Evolutionary conservation across 2,329 filamentous ascomycete species (phyloP).

Genomic region (Penicillium sp.): DNA sequence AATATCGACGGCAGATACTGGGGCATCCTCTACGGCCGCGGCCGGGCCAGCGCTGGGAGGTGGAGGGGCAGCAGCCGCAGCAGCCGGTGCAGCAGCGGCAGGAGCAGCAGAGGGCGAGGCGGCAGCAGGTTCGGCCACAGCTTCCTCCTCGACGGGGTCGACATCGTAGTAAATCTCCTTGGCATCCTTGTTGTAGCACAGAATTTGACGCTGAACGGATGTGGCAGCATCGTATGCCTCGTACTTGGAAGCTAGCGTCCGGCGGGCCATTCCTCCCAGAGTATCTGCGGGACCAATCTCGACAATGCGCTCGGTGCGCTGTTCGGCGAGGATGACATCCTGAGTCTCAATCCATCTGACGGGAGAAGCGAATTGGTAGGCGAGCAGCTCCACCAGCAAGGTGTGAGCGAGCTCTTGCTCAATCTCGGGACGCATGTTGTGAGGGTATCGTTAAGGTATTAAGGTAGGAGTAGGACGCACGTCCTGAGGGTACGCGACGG

Average conservation of each 20-base stretch:
- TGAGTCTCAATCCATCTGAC: slow-evolving; percentile 99
- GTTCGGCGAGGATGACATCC: slow-evolving; percentile 97
- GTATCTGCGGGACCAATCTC: slow-evolving; percentile 97
- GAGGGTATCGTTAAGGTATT: slow-evolving; percentile 22
- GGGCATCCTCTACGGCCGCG: slow-evolving; percentile 78
- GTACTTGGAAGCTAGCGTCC: slow-evolving; percentile 93
- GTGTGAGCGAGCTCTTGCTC: slow-evolving; percentile 99
- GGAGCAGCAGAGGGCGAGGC: slow-evolving; percentile 40
- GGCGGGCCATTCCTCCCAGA: slow-evolving; percentile 93
- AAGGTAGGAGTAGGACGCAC: slow-evolving; percentile 17
- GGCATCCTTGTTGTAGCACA: slow-evolving; percentile 99
- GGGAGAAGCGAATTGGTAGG: slow-evolving; percentile 98
- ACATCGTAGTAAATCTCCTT: slow-evolving; percentile 99
- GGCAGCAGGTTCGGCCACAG: slow-evolving; percentile 50
- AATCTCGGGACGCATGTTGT: slow-evolving; percentile 87
- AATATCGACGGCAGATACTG: slow-evolving; percentile 85
- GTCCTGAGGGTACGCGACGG: slow-evolving; percentile 19
- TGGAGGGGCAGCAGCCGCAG: slow-evolving; percentile 56
- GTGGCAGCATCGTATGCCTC: slow-evolving; percentile 97
- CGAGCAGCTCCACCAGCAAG: slow-evolving; percentile 94
- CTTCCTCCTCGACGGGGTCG: slow-evolving; percentile 89
- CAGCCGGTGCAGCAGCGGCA: slow-evolving; percentile 40
- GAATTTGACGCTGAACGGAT: slow-evolving; percentile 92
- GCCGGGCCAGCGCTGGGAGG: slow-evolving; percentile 77
- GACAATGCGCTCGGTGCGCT: slow-evolving; percentile 93